Percentiles rank a stretch among this genome's conserved stretches.
These are phyloP conservation scores for Trichosporon sp. DNA, from an alignment of 1,284 basidiomycete genomes.

Conservation along the genomic window DNA sequence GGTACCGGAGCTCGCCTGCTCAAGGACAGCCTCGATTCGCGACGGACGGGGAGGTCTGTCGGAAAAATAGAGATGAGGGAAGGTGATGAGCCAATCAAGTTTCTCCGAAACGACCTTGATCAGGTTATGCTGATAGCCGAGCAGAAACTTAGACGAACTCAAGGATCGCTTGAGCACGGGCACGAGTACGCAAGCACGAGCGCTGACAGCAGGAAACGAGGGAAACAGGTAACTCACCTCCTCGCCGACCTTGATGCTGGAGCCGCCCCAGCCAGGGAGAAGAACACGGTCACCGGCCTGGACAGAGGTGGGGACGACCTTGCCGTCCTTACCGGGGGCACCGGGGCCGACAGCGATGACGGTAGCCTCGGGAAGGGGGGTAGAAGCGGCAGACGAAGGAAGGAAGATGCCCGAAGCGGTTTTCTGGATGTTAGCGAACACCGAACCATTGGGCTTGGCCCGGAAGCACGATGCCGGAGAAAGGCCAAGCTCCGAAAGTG, in stretches of 20 bases:
- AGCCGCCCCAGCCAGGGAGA: slow-evolving; percentile 93
- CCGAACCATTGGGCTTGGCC: neutral
- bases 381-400: slow-evolving; percentile 75
- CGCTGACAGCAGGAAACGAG: neutral
- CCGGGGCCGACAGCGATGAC: slow-evolving; percentile 95
- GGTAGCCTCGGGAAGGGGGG: slow-evolving; percentile 88
- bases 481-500: neutral
- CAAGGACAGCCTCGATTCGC: no score
- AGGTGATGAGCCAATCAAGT: neutral
- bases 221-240: slow-evolving; percentile 60
- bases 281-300: slow-evolving; percentile 88
- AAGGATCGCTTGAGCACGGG: neutral
- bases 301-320: slow-evolving; percentile 70
- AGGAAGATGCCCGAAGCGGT: slow-evolving; percentile 91
- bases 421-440: slow-evolving; percentile 59
- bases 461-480: neutral
- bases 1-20: neutral
- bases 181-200: neutral
- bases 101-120: neutral
- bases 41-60: neutral
- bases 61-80: neutral
- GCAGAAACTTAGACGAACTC: neutral
- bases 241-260: slow-evolving; percentile 92
- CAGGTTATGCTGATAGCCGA: slow-evolving; percentile 3
- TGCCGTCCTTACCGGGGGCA: slow-evolving; percentile 78